These are phyloP conservation scores for Amaranthus hypochondriacus DNA, from an alignment of 148 eudicot species.

Conservation along the genomic window DNA sequence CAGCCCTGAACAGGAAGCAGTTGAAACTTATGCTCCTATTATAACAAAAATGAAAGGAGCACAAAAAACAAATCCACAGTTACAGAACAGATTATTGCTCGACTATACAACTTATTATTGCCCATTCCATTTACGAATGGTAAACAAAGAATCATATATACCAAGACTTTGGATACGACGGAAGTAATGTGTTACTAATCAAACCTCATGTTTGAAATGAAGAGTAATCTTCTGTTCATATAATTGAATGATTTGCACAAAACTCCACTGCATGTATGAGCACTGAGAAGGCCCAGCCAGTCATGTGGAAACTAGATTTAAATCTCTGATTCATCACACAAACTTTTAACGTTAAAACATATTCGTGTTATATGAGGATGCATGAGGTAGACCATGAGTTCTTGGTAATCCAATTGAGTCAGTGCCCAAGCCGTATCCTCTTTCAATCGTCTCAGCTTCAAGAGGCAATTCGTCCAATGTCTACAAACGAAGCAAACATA, in stretches of 20 bases:
- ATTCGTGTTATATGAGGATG: slow-evolving; percentile 30
- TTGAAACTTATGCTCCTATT: no score
- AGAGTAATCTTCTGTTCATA: neutral
- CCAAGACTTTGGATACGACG: slow-evolving; percentile 6
- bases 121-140: slow-evolving; percentile 7
- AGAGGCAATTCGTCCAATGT: slow-evolving; percentile 49
- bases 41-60: neutral
- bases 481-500: slow-evolving; percentile 18
- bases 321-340: neutral
- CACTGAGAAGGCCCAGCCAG: neutral
- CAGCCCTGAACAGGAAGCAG: no score
- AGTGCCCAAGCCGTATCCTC: slow-evolving; percentile 32
- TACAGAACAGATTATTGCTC: no score
- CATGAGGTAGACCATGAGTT: slow-evolving; percentile 30
- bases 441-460: slow-evolving; percentile 37
- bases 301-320: neutral
- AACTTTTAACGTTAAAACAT: slow-evolving; percentile 18
- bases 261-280: slow-evolving; percentile 1
- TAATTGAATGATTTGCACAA: neutral
- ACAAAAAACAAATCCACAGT: neutral
- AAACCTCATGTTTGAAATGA: slow-evolving; percentile 3
- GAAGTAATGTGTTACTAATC: neutral
- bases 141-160: slow-evolving; percentile 23
- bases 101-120: slow-evolving; percentile 17
- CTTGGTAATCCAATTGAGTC: slow-evolving; percentile 43